Conservation (phyloP, 768 basidiomycete genomes). For the Psilocybe cyanescens region DNA sequence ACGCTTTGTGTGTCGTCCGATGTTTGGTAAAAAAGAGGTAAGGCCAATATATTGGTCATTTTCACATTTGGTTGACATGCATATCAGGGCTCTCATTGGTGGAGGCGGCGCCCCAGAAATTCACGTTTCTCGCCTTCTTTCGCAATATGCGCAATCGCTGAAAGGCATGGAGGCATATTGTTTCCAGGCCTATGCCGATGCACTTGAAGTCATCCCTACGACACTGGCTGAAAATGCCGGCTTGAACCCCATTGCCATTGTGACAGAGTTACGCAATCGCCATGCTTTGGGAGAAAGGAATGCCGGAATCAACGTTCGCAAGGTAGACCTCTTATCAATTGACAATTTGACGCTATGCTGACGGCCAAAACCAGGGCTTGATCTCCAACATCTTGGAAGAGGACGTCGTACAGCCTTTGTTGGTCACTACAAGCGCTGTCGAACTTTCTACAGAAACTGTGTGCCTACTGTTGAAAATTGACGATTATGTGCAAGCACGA, state of each 20-base stretch:
- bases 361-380: constrained; percentile 62
- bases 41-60: constrained; percentile 21
- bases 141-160: constrained; percentile 89
- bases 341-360: neutral
- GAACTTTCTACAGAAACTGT: constrained; percentile 98
- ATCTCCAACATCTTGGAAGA: constrained; percentile 98
- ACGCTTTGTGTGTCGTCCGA: constrained; percentile 97
- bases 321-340: constrained; percentile 52
- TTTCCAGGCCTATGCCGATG: constrained; percentile 98
- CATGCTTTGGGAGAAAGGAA: constrained; percentile 94
- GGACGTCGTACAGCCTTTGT: constrained; percentile 93
- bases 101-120: constrained; percentile 99
- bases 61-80: neutral
- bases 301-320: constrained; percentile 98
- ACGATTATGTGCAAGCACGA: constrained; percentile 87
- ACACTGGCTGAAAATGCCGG: constrained; percentile 99
- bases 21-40: constrained; percentile 99
- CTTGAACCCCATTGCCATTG: constrained; percentile 96
- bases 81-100: constrained; percentile 79
- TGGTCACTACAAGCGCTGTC: constrained; percentile 94
- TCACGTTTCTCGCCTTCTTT: constrained; percentile 89
- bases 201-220: constrained; percentile 96
- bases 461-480: constrained; percentile 93
- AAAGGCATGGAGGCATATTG: constrained; percentile 99
- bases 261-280: constrained; percentile 95